Evolutionary conservation across 352 stramenopile genomes (phyloP), one percentile per base, ranked within the genome.

Genomic region (Pythium insidiosum): DNA sequence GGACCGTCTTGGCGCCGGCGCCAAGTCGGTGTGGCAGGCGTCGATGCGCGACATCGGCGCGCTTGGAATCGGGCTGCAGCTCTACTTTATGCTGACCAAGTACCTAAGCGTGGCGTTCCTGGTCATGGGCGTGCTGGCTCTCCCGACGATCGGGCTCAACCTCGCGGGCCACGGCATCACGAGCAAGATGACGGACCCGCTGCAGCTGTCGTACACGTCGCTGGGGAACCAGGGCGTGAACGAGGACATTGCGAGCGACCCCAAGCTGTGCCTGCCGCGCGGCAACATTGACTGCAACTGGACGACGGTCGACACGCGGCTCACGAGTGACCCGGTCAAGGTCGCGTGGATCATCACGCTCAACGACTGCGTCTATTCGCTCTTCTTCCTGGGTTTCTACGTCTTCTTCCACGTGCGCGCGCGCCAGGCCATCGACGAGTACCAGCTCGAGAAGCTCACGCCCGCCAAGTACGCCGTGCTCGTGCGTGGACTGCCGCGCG

Each of bases 21-120:
- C 56, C 2, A 72, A 74, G 35, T 54, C 53, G 0, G 59, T 57
- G 3, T 66, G 60, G 5, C 31, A 66, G 37, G 57, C 58, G 1
- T 51, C 19, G 39, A 68, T 77, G 57, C 36, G 55, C 11, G 54
- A 71, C 37, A 75, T 81, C 49, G 66, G 69, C 19, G 61, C 60
- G 6, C 52, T 81, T 4, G 69, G 69, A 12, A 73, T 81, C 26
- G 69, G 69, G 13, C 66, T 81, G 46, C 64, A 73, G 46, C 57
- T 81, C 11, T 81, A 81, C 36, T 81, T 81, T 35, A 76, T 78
- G 63, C 42, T 81, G 5, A 73, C 61, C 20, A 74, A 75, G 43
- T 74, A 75, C 28, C 18, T 70, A 12, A 56, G 42, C 13, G 44
- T 66, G 7, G 28, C 48, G 3, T 73, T 81, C 31, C 11, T 71